Evolutionary conservation across 148 eudicot genomes (phyloP).

Genomic region (Silene latifolia): DNA sequence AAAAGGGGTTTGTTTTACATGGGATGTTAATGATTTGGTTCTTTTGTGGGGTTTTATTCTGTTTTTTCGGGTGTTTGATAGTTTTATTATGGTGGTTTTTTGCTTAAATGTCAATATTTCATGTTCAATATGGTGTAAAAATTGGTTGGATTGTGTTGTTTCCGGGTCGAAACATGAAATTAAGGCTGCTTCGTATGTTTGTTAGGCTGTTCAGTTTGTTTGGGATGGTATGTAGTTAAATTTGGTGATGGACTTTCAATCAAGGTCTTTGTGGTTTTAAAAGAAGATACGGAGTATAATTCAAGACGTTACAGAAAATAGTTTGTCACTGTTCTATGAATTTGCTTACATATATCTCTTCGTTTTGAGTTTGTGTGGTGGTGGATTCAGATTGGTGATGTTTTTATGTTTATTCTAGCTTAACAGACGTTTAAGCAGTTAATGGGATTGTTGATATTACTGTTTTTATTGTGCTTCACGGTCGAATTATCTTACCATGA

Average conservation of each 20-base stretch:
- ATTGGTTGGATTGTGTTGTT: slow-evolving; percentile 11
- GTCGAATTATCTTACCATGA: slow-evolving; percentile 8
- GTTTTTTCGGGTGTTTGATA: slow-evolving; percentile 20
- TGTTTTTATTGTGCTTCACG: slow-evolving; percentile 13
- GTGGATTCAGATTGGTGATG: slow-evolving; percentile 8
- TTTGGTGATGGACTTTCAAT: neutral
- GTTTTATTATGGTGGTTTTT: slow-evolving; percentile 9
- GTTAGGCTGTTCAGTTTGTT: neutral
- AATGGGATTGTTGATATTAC: neutral
- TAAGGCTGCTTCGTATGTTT: neutral
- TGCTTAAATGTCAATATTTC: slow-evolving; percentile 22
- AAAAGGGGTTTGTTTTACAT: slow-evolving; percentile 20
- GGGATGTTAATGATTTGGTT: slow-evolving; percentile 14
- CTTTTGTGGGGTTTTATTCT: slow-evolving; percentile 25
- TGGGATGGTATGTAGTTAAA: neutral
- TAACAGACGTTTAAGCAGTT: slow-evolving; percentile 16
- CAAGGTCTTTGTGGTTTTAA: neutral
- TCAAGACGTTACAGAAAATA: neutral
- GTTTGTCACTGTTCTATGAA: slow-evolving; percentile 21
- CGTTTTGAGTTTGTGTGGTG: slow-evolving; percentile 15
- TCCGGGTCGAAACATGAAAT: neutral
- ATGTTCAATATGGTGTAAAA: slow-evolving; percentile 19
- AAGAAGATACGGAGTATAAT: neutral
- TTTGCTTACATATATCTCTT: slow-evolving; percentile 11
- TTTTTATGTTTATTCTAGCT: slow-evolving; percentile 11